Conservation (phyloP, 371 early-diverging fungal genomes). For the Furculomyces boomerangus region DNA sequence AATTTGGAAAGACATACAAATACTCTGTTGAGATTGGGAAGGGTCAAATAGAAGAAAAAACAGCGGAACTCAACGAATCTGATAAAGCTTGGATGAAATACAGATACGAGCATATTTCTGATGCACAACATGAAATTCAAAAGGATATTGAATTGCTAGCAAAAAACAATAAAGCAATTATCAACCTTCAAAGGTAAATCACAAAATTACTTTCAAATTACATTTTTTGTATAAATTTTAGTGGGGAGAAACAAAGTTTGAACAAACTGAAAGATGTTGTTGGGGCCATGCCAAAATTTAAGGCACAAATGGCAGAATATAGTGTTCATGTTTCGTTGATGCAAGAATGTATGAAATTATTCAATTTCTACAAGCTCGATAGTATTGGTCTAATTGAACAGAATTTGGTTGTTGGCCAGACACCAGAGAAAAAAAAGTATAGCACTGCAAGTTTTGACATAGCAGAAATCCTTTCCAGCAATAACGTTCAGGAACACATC, state of each 20-base stretch:
- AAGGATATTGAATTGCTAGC: conserved; percentile 64
- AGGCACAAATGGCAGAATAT: conserved; percentile 75
- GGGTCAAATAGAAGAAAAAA: conserved; percentile 33
- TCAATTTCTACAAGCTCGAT: conserved; percentile 49
- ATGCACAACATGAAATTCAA: conserved; percentile 61
- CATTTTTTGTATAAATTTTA: conserved; percentile 19
- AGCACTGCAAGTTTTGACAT: background rate
- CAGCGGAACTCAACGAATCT: conserved; percentile 35
- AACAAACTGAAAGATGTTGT: conserved; percentile 80
- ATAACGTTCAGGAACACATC: background rate
- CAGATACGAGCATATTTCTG: conserved; percentile 87
- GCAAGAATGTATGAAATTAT: conserved; percentile 65
- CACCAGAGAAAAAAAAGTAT: background rate
- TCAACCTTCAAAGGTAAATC: conserved; percentile 10
- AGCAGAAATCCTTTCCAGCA: background rate
- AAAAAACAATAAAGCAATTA: conserved; percentile 38
- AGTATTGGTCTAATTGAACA: conserved; percentile 55
- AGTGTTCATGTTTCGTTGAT: conserved; percentile 84
- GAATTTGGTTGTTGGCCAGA: conserved; percentile 5
- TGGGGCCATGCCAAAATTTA: conserved; percentile 78
- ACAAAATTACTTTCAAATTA: conserved; percentile 20
- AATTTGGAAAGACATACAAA: conserved; percentile 12
- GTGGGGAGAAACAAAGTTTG: conserved; percentile 35
- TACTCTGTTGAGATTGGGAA: conserved; percentile 41
- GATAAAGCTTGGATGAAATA: conserved; percentile 62